phyloP scores from a whole-genome alignment of 495 filamentous ascomycete species.

The Penicillium parvum region DNA sequence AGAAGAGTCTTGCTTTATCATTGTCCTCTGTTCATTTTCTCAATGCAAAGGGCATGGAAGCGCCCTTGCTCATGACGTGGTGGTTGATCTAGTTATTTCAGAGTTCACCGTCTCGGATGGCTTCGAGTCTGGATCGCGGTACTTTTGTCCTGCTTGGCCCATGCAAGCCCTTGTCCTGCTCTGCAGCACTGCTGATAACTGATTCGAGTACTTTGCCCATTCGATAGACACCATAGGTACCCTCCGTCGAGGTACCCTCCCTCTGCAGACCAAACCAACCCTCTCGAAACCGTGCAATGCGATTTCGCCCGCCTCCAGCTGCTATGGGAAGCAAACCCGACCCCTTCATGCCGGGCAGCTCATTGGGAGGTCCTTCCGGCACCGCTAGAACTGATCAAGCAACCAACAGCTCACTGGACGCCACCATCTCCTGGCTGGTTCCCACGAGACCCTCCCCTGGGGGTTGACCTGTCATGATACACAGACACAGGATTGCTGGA shows the following conservation, averaged over 20 bases:
- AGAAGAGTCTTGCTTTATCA: too few relatives aligned
- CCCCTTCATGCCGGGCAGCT: conserved; percentile 19
- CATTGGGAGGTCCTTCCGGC: conserved; percentile 12
- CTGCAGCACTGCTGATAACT: too few relatives aligned
- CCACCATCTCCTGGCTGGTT: conserved; percentile 9
- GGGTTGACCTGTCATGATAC: too few relatives aligned
- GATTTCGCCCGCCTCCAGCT: background rate
- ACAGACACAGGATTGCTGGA: too few relatives aligned
- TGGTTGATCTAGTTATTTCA: conserved; percentile 5
- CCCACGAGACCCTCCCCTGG: conserved; percentile 2
- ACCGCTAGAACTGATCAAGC: background rate
- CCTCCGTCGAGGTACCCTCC: too few relatives aligned
- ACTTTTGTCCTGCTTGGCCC: conserved; percentile 6
- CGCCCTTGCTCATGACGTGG: conserved; percentile 19
- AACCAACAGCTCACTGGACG: conserved; percentile 7
- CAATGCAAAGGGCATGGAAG: background rate
- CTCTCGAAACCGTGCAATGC: too few relatives aligned
- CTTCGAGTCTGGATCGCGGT: conserved; percentile 15
- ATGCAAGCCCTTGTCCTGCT: conserved; percentile 1
- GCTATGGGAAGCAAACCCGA: background rate
- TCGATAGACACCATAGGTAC: too few relatives aligned
- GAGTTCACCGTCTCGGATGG: conserved; percentile 7
- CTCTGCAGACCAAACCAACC: too few relatives aligned
- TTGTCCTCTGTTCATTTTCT: too few relatives aligned
- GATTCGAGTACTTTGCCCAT: too few relatives aligned